Conservation (phyloP, 1,284 basidiomycete species). For the Leccinum pachyderme region DNA sequence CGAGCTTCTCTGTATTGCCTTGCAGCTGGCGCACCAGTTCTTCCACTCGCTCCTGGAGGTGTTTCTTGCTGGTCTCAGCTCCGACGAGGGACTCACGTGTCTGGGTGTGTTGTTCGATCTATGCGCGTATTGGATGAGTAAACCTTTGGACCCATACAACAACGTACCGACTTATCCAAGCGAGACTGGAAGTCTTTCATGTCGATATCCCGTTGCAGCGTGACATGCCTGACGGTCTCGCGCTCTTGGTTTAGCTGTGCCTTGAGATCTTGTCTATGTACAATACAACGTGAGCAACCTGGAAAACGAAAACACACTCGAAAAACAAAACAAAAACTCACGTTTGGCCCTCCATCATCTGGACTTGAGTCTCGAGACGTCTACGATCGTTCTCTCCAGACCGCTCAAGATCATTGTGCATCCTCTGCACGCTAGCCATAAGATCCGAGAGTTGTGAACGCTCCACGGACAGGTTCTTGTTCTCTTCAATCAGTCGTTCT, state of each 20-base stretch:
- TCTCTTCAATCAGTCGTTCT: slow-evolving; percentile 80
- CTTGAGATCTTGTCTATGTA: slow-evolving; percentile 68
- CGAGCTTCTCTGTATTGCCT: slow-evolving; percentile 78
- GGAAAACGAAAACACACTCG: slow-evolving; percentile 9
- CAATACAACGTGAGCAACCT: background rate
- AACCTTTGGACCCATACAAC: background rate
- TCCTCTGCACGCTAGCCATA: slow-evolving; percentile 84
- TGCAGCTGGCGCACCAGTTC: slow-evolving; percentile 71
- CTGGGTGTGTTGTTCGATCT: slow-evolving; percentile 62
- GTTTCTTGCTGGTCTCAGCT: slow-evolving; percentile 79
- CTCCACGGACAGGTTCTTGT: slow-evolving; percentile 75
- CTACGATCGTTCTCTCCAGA: slow-evolving; percentile 78
- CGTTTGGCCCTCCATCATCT: slow-evolving; percentile 77
- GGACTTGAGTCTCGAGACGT: slow-evolving; percentile 77
- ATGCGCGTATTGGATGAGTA: slow-evolving; percentile 30
- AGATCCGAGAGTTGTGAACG: slow-evolving; percentile 83
- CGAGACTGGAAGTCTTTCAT: slow-evolving; percentile 71
- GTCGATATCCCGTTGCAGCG: slow-evolving; percentile 81
- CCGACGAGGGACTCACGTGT: slow-evolving; percentile 72
- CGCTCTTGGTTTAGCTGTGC: slow-evolving; percentile 77
- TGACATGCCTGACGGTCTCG: slow-evolving; percentile 69
- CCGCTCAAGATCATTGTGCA: slow-evolving; percentile 85
- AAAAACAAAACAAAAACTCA: slow-evolving; percentile 35
- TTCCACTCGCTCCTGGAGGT: slow-evolving; percentile 75
- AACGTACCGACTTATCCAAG: slow-evolving; percentile 69